Percentiles rank a stretch among this genome's conserved stretches.
phyloP scores from a whole-genome alignment of 139 green algal species.

The Chlorella ohadii region DNA sequence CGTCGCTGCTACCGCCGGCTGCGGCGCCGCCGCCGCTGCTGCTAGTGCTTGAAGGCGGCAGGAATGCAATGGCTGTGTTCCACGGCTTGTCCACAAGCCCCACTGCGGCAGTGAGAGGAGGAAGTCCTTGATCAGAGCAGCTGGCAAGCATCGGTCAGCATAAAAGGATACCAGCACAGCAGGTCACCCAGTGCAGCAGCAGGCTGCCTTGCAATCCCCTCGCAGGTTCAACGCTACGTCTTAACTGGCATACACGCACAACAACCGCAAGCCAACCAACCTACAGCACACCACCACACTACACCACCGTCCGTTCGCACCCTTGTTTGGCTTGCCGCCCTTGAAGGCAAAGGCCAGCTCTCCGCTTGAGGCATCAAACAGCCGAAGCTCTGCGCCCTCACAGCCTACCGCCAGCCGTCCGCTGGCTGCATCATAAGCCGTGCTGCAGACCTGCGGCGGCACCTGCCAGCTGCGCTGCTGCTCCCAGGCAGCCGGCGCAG shows the following conservation, averaged over 20 bases:
- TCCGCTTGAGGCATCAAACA: conserved; percentile 42
- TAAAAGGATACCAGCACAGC: too few relatives aligned
- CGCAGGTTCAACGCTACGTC: too few relatives aligned
- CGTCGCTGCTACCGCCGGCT: background rate
- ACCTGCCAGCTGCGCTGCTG: conserved; percentile 22
- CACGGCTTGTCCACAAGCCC: conserved; percentile 48
- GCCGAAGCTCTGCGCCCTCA: conserved; percentile 45
- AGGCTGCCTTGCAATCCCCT: background rate
- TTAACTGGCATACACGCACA: too few relatives aligned
- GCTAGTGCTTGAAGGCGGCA: background rate
- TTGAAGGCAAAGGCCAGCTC: conserved; percentile 48
- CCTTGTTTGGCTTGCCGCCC: conserved; percentile 53
- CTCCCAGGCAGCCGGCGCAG: background rate
- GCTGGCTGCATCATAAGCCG: conserved; percentile 27
- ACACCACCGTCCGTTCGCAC: background rate
- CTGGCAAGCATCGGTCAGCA: too few relatives aligned
- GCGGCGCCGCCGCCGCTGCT: background rate
- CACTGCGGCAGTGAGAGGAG: conserved; percentile 11
- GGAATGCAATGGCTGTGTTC: conserved; percentile 42
- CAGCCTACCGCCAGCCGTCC: conserved; percentile 47
- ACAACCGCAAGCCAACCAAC: too few relatives aligned
- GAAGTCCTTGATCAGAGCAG: too few relatives aligned
- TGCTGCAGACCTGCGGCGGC: conserved; percentile 30
- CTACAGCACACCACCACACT: too few relatives aligned
- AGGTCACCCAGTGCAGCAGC: background rate